These are phyloP conservation scores for Metarhizium rileyi DNA, from an alignment of 2,329 filamentous ascomycete genomes.

Conservation along the genomic window DNA sequence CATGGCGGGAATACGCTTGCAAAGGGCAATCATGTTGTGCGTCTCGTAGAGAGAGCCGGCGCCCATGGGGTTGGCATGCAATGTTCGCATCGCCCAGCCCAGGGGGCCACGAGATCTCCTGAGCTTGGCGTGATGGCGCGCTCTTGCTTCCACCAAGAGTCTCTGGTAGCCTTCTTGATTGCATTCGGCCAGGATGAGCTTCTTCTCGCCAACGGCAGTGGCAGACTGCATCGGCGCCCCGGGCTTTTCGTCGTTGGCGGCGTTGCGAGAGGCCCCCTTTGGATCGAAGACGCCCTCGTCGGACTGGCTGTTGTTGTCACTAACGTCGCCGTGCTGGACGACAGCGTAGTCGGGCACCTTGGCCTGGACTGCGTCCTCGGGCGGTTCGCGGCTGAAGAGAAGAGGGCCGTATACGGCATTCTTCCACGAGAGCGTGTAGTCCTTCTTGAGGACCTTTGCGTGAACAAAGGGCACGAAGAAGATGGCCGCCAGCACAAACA, in stretches of 20 bases:
- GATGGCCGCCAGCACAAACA: slow-evolving; percentile 48
- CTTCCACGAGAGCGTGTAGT: slow-evolving; percentile 54
- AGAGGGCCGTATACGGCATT: slow-evolving; percentile 53
- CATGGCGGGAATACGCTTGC: slow-evolving; percentile 60
- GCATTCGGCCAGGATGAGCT: slow-evolving; percentile 36
- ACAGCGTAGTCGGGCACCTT: slow-evolving; percentile 68
- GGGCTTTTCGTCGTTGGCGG: neutral
- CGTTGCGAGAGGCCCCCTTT: slow-evolving; percentile 9
- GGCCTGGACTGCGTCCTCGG: slow-evolving; percentile 41
- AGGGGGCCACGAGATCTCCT: slow-evolving; percentile 54
- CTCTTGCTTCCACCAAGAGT: slow-evolving; percentile 46
- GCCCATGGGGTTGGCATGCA: slow-evolving; percentile 65
- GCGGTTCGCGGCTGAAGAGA: slow-evolving; percentile 49
- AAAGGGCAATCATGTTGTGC: slow-evolving; percentile 54
- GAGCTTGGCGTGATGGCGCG: slow-evolving; percentile 53
- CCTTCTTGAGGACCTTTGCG: slow-evolving; percentile 57
- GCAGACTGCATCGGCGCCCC: slow-evolving; percentile 7
- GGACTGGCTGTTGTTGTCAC: slow-evolving; percentile 16
- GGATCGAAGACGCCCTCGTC: slow-evolving; percentile 15
- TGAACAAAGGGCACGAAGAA: slow-evolving; percentile 68
- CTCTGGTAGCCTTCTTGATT: slow-evolving; percentile 49
- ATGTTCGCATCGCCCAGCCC: slow-evolving; percentile 74
- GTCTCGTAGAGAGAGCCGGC: slow-evolving; percentile 64
- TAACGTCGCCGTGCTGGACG: slow-evolving; percentile 49
- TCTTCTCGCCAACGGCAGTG: slow-evolving; percentile 29